Evolutionary conservation across 306 rosid genomes (phyloP), one percentile per base, ranked within the genome.

Genomic region (Alnus glutinosa): DNA sequence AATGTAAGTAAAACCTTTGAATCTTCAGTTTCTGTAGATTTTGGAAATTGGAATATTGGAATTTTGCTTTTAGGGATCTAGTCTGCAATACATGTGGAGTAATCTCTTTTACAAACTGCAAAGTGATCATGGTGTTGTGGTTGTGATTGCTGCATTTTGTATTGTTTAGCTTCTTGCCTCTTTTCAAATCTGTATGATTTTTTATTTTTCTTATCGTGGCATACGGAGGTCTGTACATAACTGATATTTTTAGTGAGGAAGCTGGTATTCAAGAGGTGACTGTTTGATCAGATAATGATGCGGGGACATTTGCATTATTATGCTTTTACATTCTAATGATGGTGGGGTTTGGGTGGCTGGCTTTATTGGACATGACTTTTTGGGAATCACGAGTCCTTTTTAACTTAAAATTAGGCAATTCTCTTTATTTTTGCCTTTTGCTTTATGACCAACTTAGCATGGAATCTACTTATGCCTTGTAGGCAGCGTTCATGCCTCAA

Each of bases 251-350:
- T 59, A 49, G 81, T 47, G 71, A 75, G 67, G 52, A 58, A 74
- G 83, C 64, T 70, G 62, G 54, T 73, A 70, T 76, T 52, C 42
- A 34, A 47, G 32, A 71, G 13, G 67, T 47, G 62, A 42, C 55
- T 74, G 55, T 62, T 67, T 59, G 54, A 59, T 11, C 18, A 28
- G 75, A 74, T 72, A 58, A 30, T 51, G n/a, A 74, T 72, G 66
- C 49, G 36, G 82, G 82, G 77, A 51, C 79, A 57, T 67, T 55
- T 77, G 62, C 73, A 81, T 81, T 81, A 74, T 81, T 78, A 70
- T 81, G 80, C 76, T 81, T 78, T 80, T 50, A 77, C 87, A 61
- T 42, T 50, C 74, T 62, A 58, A 72, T 84, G 82, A 81, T 77
- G 80, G 85, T 84, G 81, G 87, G 79, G 84, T 73, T 72, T 76